Base-by-base conservation (phyloP, 257 asterid species). In the Forsythia suspensa region DNA sequence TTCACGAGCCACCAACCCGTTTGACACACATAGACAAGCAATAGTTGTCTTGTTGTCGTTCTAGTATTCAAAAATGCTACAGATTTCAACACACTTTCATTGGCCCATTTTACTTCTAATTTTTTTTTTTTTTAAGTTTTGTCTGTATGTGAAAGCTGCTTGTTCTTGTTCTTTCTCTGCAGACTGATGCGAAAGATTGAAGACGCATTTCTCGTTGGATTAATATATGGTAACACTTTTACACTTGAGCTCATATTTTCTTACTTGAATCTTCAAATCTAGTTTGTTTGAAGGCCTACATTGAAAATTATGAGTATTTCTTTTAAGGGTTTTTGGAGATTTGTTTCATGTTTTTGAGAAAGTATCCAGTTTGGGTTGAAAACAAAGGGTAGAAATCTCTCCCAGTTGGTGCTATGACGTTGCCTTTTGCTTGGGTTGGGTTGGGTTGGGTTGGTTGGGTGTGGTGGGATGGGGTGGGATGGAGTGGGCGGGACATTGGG, bases 201-300 rank as follows among this genome's bases (percentile, higher is more conserved):
- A 69, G 82, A 67, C 85, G 86, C 88, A 55, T 77, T 82, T 82
- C 65, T 46, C 75, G n/a, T 73, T 82, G 85, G 82, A 67, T 66
- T 79, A 63, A 79, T 70, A 78, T 61, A 63, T 61, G 87, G 86
- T 86, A 88, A 84, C 36, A 73, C 70, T 24, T 65, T 77, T 72
- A 65, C 68, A 70, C 46, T 65, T 8, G 61, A 71, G 34, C 55
- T 81, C 21, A 7, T 8, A 48, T 16, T 74, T 74, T 74, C 76
- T 9, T 39, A 71, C 38, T 78, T 16, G 55, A 55, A 81, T 75
- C 84, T 85, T 80, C 84, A 68, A 86, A 88, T 91, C 89, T 89
- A 84, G 84, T 72, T 41, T 44, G 83, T 81, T 83, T 67, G 39
- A 18, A 68, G 66, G n/a, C n/a, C 24, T 76, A 42, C 43, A 36